Evolutionary conservation across 306 rosid species (phyloP), one percentile per base, ranked within the genome.

Genomic region (Abrus pulchellus): DNA sequence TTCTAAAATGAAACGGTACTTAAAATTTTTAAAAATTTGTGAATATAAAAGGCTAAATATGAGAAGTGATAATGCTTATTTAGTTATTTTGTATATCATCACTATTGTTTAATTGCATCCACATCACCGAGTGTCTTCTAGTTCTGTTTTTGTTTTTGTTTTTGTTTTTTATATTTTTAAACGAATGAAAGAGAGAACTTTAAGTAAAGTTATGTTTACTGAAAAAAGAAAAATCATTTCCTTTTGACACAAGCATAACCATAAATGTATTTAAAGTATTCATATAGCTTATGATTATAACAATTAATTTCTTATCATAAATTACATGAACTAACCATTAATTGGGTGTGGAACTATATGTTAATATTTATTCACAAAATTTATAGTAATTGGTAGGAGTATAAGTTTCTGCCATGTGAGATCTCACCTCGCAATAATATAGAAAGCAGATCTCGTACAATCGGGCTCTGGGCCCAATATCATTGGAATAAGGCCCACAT

Each of bases 381-480:
- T 20, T 20, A 20, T 20, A 20, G 20, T 20, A 20, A 20, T 20
- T 20, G 20, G 20, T 20, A 20, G 20, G 20, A 20, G 20, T 20
- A 0, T 20, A 20, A 20, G 4, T 36, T 36, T 36, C 40, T 36
- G 3, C 40, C 40, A 36, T 20, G 20, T 20, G 20, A 20, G 20
- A 20, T 36, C 40, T 36, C 40, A 2, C 4, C 40, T 27, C 3
- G 9, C 48, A 68, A 43, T 32, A 7, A n/a, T 33, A 9, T 2
- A 4, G 62, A 70, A 53, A 43, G 52, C 59, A 75, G 54, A 67
- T 67, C 72, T 43, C 81, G 61, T 3, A 30, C 20, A 68, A 66
- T 74, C 45, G 78, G 84, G 87, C 82, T 5, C 0, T 0, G 61
- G 78, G 82, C 75, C 87, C 81, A 79, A 13, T 6, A 27, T 49